Conservation (phyloP, 176 grass and related monocot species). For the Paspalum vaginatum region DNA sequence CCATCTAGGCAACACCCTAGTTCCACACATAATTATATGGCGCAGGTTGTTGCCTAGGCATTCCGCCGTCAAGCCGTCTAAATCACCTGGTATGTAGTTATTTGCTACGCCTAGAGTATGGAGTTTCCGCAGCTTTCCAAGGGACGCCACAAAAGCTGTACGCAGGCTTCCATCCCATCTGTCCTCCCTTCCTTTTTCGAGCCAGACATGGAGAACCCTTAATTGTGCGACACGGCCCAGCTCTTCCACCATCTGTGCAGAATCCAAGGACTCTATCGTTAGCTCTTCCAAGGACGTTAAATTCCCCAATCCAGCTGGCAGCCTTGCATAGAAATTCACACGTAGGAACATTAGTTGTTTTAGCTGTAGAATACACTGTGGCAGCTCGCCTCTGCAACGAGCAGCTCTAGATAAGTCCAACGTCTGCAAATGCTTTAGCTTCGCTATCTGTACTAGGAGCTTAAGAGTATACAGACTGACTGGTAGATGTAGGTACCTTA, state of each 20-base stretch:
- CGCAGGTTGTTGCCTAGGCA: background rate
- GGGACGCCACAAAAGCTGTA: background rate
- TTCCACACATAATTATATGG: background rate
- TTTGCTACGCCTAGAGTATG: fast-evolving
- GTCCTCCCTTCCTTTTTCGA: too few species aligned
- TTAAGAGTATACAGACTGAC: too few species aligned
- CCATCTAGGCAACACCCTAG: background rate
- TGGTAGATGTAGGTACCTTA: too few species aligned
- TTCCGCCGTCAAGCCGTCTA: background rate
- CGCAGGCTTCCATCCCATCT: background rate
- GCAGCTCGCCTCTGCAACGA: too few species aligned
- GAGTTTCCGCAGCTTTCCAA: background rate
- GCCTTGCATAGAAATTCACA: too few species aligned
- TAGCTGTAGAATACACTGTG: background rate
- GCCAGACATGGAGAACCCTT: fast-evolving
- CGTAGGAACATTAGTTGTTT: too few species aligned
- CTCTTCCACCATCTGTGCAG: background rate
- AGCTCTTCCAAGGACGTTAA: background rate
- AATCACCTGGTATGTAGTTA: background rate
- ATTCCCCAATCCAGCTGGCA: background rate
- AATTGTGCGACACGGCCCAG: background rate
- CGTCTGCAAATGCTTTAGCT: too few species aligned
- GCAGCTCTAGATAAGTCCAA: too few species aligned
- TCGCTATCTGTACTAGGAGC: too few species aligned
- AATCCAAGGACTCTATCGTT: fast-evolving